Percentiles rank a stretch among this genome's conserved stretches.
phyloP scores from a whole-genome alignment of 345 rosid genomes.

The Carallia brachiata region DNA sequence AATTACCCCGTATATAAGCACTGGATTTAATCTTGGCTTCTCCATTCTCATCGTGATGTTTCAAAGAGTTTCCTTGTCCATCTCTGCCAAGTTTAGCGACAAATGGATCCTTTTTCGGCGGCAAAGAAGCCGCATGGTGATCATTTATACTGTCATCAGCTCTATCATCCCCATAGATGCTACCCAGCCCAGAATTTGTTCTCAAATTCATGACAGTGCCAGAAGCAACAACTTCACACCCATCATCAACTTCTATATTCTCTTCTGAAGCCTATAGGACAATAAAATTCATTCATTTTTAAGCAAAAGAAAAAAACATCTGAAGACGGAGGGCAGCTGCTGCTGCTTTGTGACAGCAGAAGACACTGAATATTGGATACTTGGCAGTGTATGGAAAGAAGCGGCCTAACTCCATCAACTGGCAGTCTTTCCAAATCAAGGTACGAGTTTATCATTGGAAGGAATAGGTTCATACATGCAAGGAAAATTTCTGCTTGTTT shows the following conservation, averaged over 20 bases:
- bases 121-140: conserved; percentile 11
- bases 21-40: conserved; percentile 14
- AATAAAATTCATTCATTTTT: not conserved
- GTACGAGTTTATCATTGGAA: too few relatives aligned
- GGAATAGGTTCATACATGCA: too few relatives aligned
- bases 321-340: not conserved
- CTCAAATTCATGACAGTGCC: conserved; percentile 20
- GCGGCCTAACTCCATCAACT: too few relatives aligned
- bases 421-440: too few relatives aligned
- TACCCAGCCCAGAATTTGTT: conserved; percentile 16
- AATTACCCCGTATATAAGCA: conserved; percentile 4
- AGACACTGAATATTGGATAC: too few relatives aligned
- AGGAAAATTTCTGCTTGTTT: too few relatives aligned
- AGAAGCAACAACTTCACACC: conserved; percentile 19
- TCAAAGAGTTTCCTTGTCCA: conserved; percentile 14
- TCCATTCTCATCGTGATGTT: conserved; percentile 26
- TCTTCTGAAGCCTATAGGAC: conserved; percentile 42
- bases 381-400: too few relatives aligned
- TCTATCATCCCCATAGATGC: conserved; percentile 9
- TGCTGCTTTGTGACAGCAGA: too few relatives aligned
- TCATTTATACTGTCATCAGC: conserved; percentile 1
- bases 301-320: not conserved
- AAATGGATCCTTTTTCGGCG: conserved; percentile 21
- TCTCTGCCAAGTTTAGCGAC: conserved; percentile 2
- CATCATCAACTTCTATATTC: conserved; percentile 32